phyloP scores from a whole-genome alignment of 805 yeast species.

The Saccharomyces paradoxus region DNA sequence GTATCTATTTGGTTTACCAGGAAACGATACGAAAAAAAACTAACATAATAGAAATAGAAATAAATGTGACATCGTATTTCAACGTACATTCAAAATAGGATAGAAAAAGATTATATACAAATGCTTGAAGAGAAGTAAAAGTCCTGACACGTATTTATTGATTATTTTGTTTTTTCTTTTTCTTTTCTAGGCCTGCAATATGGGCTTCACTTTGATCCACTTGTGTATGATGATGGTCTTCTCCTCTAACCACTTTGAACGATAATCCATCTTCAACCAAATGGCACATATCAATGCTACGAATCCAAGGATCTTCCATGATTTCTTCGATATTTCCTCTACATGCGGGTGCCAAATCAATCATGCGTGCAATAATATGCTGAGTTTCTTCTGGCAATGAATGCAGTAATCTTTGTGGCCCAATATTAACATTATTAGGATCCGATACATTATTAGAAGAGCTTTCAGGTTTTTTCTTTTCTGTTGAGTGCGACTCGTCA shows the following conservation, averaged over 20 bases:
- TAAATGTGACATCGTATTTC: background rate
- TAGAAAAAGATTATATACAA: background rate
- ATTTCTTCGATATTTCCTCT: constrained; percentile 75
- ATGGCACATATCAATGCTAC: constrained; percentile 55
- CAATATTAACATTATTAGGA: constrained; percentile 59
- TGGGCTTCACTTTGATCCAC: constrained; percentile 94
- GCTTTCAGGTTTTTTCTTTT: constrained; percentile 4
- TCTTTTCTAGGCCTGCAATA: constrained; percentile 85
- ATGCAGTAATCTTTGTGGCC: constrained; percentile 61
- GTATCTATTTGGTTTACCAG: background rate
- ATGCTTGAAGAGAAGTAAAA: background rate
- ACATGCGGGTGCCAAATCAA: constrained; percentile 77
- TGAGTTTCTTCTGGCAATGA: constrained; percentile 68
- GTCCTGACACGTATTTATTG: background rate
- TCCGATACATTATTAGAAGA: constrained; percentile 26
- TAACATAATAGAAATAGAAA: background rate
- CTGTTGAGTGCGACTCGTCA: constrained; percentile 15
- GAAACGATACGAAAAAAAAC: background rate
- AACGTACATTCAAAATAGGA: background rate
- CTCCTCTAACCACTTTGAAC: constrained; percentile 34
- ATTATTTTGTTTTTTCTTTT: constrained; percentile 39
- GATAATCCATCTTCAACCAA: constrained; percentile 41
- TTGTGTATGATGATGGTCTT: constrained; percentile 72
- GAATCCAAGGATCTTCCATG: constrained; percentile 64
- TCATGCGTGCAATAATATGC: constrained; percentile 64